These are phyloP conservation scores for Metarhizium brunneum DNA, from an alignment of 2,329 filamentous ascomycete species.

Conservation along the genomic window DNA sequence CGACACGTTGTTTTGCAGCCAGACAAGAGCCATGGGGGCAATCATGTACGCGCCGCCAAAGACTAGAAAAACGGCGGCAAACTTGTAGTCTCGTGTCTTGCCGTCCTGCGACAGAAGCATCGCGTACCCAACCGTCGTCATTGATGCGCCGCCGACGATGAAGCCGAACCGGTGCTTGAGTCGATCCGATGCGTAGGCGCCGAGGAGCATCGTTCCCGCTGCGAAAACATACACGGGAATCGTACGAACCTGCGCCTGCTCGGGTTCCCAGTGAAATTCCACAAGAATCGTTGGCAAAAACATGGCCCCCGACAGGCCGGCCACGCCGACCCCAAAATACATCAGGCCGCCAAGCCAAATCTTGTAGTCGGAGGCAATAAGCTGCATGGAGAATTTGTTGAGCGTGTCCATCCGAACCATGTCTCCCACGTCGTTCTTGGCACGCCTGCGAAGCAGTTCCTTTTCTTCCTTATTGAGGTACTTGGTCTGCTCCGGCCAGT, in stretches of 20 bases:
- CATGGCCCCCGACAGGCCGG: too few relatives aligned
- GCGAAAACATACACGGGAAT: constrained; percentile 29
- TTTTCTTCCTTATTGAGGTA: too few relatives aligned
- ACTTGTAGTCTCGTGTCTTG: constrained; percentile 25
- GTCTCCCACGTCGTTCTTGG: too few relatives aligned
- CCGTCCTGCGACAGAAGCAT: constrained; percentile 34
- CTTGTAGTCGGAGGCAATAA: too few relatives aligned
- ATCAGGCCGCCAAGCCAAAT: too few relatives aligned
- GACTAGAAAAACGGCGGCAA: constrained; percentile 46
- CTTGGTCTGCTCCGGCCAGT: too few relatives aligned
- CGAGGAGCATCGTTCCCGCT: constrained; percentile 17
- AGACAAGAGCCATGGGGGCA: constrained; percentile 44
- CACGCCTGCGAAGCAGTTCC: too few relatives aligned
- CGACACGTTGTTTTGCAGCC: constrained; percentile 46
- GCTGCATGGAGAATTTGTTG: too few relatives aligned
- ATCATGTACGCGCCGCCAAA: constrained; percentile 44
- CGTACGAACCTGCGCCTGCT: constrained; percentile 13
- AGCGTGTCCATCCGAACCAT: too few relatives aligned
- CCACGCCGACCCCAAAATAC: too few relatives aligned
- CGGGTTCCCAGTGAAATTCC: too few relatives aligned
- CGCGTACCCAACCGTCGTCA: constrained; percentile 45
- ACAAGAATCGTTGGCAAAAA: too few relatives aligned
- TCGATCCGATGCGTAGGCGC: constrained; percentile 36
- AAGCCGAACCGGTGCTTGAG: constrained; percentile 45
- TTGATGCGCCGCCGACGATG: constrained; percentile 37